Conservation (phyloP, 805 yeast genomes). For the Myxozyma nipponensis region DNA sequence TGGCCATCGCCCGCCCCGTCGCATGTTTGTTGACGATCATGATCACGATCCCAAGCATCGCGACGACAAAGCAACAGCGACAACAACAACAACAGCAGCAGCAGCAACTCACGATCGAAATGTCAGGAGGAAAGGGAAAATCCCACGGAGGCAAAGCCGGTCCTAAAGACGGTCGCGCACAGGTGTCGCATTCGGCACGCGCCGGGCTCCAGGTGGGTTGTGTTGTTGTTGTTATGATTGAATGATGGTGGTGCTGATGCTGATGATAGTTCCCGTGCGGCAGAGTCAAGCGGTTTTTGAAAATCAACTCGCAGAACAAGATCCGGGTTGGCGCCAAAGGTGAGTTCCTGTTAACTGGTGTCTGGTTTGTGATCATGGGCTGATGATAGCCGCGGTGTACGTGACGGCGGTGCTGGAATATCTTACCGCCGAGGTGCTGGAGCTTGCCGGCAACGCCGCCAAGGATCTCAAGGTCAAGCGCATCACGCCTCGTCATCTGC, state of each 20-base stretch:
- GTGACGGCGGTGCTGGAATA: conserved; percentile 95
- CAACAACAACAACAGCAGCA: too few species aligned
- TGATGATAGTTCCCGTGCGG: conserved; percentile 86
- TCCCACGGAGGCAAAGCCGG: conserved; percentile 76
- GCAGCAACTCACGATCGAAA: conserved; percentile 32
- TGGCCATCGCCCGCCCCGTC: too few species aligned
- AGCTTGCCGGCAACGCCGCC: conserved; percentile 98
- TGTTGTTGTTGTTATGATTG: not conserved
- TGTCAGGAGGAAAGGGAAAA: conserved; percentile 90
- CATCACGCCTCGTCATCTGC: conserved; percentile 96
- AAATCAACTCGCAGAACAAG: conserved; percentile 81
- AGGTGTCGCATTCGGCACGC: conserved; percentile 80
- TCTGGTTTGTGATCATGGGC: not conserved
- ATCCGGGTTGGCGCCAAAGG: conserved; percentile 76
- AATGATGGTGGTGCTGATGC: not conserved
- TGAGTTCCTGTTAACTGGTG: conserved; percentile 16
- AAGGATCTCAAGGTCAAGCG: conserved; percentile 94
- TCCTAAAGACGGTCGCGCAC: conserved; percentile 68
- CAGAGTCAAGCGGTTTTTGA: conserved; percentile 94
- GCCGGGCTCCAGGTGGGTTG: conserved; percentile 59
- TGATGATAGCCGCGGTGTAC: conserved; percentile 71
- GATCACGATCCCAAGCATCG: too few species aligned
- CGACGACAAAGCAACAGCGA: too few species aligned
- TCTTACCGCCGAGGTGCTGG: conserved; percentile 95
- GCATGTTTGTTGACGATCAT: too few species aligned